Percentiles rank a stretch among this genome's conserved stretches.
Evolutionary conservation across 495 filamentous ascomycete species (phyloP).

Genomic region (Penicillium herquei): DNA sequence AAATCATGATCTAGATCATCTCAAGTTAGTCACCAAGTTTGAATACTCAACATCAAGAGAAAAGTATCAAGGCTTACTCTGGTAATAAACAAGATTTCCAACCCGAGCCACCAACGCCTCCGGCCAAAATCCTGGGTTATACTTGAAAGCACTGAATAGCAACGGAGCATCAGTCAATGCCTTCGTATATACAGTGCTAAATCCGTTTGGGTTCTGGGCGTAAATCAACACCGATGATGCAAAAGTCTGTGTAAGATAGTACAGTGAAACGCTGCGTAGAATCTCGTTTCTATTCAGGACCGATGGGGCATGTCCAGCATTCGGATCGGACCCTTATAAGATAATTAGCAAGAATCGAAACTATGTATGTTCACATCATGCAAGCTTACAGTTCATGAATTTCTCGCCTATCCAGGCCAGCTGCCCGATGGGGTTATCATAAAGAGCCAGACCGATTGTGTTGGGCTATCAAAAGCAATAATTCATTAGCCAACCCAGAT

Average conservation of each 20-base stretch:
- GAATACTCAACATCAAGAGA: background rate
- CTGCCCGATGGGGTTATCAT: constrained; percentile 37
- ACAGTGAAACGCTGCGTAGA: constrained; percentile 10
- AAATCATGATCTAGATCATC: background rate
- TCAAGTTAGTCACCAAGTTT: background rate
- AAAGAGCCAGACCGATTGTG: constrained; percentile 34
- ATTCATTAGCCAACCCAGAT: background rate
- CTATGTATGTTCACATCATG: background rate
- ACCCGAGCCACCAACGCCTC: constrained; percentile 4
- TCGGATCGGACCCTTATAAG: background rate
- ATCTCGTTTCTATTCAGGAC: constrained; percentile 9
- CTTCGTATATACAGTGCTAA: constrained; percentile 4
- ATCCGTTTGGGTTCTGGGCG: constrained; percentile 7
- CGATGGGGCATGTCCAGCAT: constrained; percentile 6
- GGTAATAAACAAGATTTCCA: constrained; percentile 6
- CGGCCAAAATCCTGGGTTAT: constrained; percentile 9
- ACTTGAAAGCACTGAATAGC: constrained; percentile 8
- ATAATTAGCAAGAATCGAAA: background rate
- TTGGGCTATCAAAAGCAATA: constrained; percentile 24
- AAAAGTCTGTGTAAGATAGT: constrained; percentile 7
- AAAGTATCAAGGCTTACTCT: background rate
- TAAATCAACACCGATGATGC: constrained; percentile 11
- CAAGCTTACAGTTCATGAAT: constrained; percentile 12
- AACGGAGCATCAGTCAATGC: background rate
- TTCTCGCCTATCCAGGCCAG: constrained; percentile 39